phyloP scores from a whole-genome alignment of 805 yeast species.

The Saccharomycopsis fermentans region DNA sequence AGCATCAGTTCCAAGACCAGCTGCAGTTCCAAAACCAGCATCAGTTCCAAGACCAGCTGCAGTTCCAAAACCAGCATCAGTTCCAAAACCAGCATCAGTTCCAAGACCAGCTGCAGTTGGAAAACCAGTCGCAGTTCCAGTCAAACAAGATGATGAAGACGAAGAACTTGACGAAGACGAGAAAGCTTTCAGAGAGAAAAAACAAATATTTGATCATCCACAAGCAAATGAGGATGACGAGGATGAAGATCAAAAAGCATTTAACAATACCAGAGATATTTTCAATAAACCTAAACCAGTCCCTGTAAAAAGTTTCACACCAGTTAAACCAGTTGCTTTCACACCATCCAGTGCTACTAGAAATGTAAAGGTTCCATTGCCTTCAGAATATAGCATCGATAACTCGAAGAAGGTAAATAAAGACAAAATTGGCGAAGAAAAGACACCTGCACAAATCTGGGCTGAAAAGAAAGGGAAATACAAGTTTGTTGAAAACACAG shows the following conservation, averaged over 20 bases:
- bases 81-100: neutral
- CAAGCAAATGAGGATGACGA: constrained; percentile 1
- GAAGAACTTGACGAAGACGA: constrained; percentile 18
- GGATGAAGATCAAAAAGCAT: neutral
- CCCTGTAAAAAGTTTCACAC: constrained; percentile 4
- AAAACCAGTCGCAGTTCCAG: neutral
- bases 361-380: constrained; percentile 10
- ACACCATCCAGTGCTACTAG: neutral
- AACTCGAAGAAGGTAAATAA: constrained; percentile 41
- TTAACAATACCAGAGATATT: neutral
- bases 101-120: constrained; percentile 5
- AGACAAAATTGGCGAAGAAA: constrained; percentile 47
- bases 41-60: constrained; percentile 26
- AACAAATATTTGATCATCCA: constrained; percentile 13
- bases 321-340: constrained; percentile 4
- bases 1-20: constrained; percentile 20
- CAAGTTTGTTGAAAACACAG: constrained; percentile 26
- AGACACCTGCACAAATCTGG: constrained; percentile 93
- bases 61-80: constrained; percentile 7
- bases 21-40: constrained; percentile 12
- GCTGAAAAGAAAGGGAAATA: constrained; percentile 78
- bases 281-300: constrained; percentile 1
- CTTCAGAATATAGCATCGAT: neutral
- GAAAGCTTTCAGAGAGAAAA: constrained; percentile 16
- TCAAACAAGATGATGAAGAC: constrained; percentile 8